These are phyloP conservation scores for Spatholobus suberectus DNA, from an alignment of 306 rosid genomes.

Conservation along the genomic window DNA sequence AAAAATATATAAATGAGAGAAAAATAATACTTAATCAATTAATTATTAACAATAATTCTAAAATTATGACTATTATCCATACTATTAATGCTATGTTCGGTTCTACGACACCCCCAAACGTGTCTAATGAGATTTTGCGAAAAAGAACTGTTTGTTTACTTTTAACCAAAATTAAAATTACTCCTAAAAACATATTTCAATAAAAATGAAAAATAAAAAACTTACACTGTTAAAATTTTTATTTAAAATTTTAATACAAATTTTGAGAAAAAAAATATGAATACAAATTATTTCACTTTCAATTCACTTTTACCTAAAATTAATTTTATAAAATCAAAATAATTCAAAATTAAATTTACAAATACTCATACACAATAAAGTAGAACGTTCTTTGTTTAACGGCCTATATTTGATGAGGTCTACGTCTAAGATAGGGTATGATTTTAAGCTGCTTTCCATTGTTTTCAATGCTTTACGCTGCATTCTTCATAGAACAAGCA, in stretches of 20 bases:
- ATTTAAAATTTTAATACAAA: background rate
- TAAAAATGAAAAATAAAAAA: background rate
- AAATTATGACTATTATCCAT: background rate
- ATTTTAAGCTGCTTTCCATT: conserved; percentile 38
- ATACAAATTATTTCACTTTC: background rate
- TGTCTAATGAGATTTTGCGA: background rate
- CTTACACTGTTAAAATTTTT: background rate
- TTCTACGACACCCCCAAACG: background rate
- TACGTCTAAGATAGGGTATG: conserved; percentile 2
- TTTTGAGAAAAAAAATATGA: background rate
- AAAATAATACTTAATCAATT: background rate
- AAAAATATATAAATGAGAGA: background rate
- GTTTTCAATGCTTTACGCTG: conserved; percentile 43
- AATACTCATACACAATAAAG: background rate
- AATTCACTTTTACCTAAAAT: background rate
- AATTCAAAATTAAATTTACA: background rate
- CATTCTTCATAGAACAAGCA: conserved; percentile 52
- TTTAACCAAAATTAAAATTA: background rate
- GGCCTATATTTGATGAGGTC: background rate
- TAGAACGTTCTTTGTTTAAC: background rate
- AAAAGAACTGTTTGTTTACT: background rate
- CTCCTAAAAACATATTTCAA: background rate
- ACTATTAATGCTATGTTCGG: background rate
- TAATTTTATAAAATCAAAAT: background rate
- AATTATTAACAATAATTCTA: background rate